Percentiles rank a stretch among this genome's conserved stretches.
Conservation (phyloP, 1,139 yeast species). For the Debaryomycetaceae sp. region DNA sequence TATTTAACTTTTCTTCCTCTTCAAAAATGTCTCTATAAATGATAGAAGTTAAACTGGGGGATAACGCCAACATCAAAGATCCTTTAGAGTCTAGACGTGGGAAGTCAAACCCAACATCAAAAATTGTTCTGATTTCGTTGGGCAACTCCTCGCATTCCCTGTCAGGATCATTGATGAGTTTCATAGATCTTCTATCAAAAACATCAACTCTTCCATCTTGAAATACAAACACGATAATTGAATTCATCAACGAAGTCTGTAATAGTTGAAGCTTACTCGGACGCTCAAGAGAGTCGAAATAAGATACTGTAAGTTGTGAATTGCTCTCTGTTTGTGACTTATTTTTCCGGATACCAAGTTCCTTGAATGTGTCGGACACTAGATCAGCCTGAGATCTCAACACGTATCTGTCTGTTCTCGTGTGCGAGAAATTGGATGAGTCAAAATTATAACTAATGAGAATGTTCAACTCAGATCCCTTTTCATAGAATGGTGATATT, state of each 20-base stretch:
- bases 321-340: constrained; percentile 6
- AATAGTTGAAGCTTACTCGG: constrained; percentile 20
- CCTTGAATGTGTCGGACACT: constrained; percentile 29
- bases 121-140: constrained; percentile 36
- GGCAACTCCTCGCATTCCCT: not conserved
- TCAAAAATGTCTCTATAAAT: constrained; percentile 30
- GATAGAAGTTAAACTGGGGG: constrained; percentile 58
- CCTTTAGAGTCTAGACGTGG: constrained; percentile 22
- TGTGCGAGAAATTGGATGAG: constrained; percentile 12
- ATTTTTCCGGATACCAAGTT: constrained; percentile 27
- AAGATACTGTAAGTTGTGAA: constrained; percentile 11
- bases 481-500: constrained; percentile 40
- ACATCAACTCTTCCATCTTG: constrained; percentile 44
- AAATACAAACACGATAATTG: constrained; percentile 24
- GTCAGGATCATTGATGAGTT: constrained; percentile 12
- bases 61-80: constrained; percentile 44
- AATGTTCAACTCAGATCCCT: constrained; percentile 34
- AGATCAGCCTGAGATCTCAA: constrained; percentile 24
- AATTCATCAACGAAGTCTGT: constrained; percentile 21
- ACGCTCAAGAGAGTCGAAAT: constrained; percentile 23
- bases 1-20: constrained; percentile 17
- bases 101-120: constrained; percentile 59
- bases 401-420: constrained; percentile 36
- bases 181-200: constrained; percentile 34
- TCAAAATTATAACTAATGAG: constrained; percentile 31